Evolutionary conservation across 2,329 filamentous ascomycete genomes (phyloP).

Genomic region (Bipolaris cookei): DNA sequence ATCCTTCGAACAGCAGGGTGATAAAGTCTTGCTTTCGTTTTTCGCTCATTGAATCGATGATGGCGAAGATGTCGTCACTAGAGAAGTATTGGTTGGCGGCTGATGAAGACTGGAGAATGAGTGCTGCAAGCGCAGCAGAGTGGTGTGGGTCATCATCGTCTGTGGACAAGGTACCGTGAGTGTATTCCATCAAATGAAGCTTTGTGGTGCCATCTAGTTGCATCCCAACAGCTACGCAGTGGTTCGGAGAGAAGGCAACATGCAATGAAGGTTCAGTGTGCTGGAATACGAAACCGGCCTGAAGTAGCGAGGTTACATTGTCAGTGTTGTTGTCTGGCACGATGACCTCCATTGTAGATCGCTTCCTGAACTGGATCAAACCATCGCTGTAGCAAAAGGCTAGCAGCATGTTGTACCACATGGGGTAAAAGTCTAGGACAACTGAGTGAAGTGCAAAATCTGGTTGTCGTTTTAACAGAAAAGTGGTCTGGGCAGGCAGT

Average conservation of each 20-base stretch:
- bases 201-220: constrained; percentile 53
- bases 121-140: constrained; percentile 50
- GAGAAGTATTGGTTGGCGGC: constrained; percentile 54
- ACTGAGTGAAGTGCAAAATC: constrained; percentile 74
- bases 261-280: constrained; percentile 65
- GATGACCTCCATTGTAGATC: constrained; percentile 72
- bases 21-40: constrained; percentile 58
- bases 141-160: constrained; percentile 43
- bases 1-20: constrained; percentile 64
- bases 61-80: constrained; percentile 58
- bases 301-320: constrained; percentile 71
- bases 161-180: constrained; percentile 40
- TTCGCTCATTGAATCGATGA: constrained; percentile 39
- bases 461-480: constrained; percentile 62
- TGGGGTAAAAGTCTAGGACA: constrained; percentile 69
- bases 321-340: constrained; percentile 68
- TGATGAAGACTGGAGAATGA: constrained; percentile 52
- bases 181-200: constrained; percentile 52
- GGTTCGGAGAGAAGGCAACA: constrained; percentile 56
- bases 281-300: constrained; percentile 77
- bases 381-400: constrained; percentile 81
- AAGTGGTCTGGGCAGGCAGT: constrained; percentile 42
- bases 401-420: constrained; percentile 74
- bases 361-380: constrained; percentile 78
- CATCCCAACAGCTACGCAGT: constrained; percentile 54